Evolutionary conservation across 2,329 filamentous ascomycete genomes (phyloP).

Genomic region (Diaporthe sp.): DNA sequence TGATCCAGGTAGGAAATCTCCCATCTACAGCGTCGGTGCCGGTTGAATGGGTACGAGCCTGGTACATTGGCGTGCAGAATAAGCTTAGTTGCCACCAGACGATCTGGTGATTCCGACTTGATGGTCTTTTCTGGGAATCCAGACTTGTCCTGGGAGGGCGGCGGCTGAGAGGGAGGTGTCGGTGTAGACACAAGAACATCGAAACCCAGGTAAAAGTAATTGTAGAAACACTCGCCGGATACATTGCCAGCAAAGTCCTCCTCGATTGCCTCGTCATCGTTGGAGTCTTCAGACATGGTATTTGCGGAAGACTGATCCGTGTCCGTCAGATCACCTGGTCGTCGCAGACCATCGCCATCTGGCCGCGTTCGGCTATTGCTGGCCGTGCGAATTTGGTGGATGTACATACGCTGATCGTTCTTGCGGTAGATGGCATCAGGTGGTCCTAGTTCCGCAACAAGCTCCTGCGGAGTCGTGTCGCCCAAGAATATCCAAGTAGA

Average conservation of each 20-base stretch:
- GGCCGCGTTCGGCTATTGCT: constrained; percentile 66
- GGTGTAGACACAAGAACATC: constrained; percentile 91
- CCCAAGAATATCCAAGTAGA: constrained; percentile 82
- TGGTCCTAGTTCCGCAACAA: constrained; percentile 90
- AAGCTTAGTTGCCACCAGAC: constrained; percentile 90
- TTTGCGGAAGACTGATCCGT: constrained; percentile 83
- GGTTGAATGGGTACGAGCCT: constrained; percentile 96
- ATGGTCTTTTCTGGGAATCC: constrained; percentile 51
- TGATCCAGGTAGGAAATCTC: constrained; percentile 74
- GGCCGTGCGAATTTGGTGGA: constrained; percentile 76
- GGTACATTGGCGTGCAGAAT: constrained; percentile 95
- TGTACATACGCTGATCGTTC: constrained; percentile 88
- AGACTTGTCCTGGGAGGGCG: constrained; percentile 62
- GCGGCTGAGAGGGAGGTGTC: constrained; percentile 72
- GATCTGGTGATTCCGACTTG: constrained; percentile 66
- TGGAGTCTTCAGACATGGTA: constrained; percentile 78
- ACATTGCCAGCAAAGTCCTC: constrained; percentile 68
- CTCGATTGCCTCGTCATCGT: constrained; percentile 70
- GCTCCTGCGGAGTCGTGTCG: constrained; percentile 91
- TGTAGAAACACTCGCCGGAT: constrained; percentile 89
- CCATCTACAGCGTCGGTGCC: constrained; percentile 92
- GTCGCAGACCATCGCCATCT: constrained; percentile 58
- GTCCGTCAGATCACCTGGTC: constrained; percentile 73
- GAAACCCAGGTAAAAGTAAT: constrained; percentile 96
- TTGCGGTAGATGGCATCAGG: constrained; percentile 96